Evolutionary conservation across 208 protist genomes (phyloP).

Genomic region (Leishmania tropica): DNA sequence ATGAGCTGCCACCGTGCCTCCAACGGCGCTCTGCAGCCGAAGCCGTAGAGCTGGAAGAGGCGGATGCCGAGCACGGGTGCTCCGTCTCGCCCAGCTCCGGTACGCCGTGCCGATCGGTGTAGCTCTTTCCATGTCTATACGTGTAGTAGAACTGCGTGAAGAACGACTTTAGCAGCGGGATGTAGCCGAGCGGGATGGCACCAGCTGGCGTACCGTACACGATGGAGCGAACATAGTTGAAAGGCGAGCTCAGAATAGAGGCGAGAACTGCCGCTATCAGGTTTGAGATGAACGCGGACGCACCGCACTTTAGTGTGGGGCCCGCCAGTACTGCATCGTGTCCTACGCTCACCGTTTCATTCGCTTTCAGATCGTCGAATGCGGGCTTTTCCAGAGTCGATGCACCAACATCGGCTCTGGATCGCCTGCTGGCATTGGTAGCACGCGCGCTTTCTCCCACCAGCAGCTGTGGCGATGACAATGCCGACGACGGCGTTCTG

Average conservation of each 20-base stretch:
- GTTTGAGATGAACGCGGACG: conserved; percentile 74
- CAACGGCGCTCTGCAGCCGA: background rate
- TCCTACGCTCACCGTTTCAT: background rate
- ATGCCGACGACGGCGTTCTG: background rate
- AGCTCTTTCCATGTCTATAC: conserved; percentile 70
- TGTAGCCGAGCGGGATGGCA: conserved; percentile 71
- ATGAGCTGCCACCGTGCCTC: background rate
- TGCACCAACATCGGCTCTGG: background rate
- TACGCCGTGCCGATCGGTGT: conserved; percentile 44
- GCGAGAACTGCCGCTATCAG: conserved; percentile 76
- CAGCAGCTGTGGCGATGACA: background rate
- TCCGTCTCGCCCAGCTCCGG: conserved; percentile 37
- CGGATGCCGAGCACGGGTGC: conserved; percentile 5
- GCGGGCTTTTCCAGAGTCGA: background rate
- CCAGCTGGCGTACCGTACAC: conserved; percentile 81
- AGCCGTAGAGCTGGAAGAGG: background rate
- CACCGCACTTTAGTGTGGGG: conserved; percentile 25
- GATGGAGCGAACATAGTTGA: conserved; percentile 89
- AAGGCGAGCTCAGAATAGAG: conserved; percentile 83
- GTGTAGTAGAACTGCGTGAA: conserved; percentile 75
- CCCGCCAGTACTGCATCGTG: background rate
- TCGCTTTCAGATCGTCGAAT: background rate
- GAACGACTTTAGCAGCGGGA: conserved; percentile 69
- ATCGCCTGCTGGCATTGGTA: background rate
- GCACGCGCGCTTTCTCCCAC: background rate